Evolutionary conservation across 2,329 filamentous ascomycete species (phyloP), one percentile per base, ranked within the genome.

Genomic region (Scleromitrula shiraiana): DNA sequence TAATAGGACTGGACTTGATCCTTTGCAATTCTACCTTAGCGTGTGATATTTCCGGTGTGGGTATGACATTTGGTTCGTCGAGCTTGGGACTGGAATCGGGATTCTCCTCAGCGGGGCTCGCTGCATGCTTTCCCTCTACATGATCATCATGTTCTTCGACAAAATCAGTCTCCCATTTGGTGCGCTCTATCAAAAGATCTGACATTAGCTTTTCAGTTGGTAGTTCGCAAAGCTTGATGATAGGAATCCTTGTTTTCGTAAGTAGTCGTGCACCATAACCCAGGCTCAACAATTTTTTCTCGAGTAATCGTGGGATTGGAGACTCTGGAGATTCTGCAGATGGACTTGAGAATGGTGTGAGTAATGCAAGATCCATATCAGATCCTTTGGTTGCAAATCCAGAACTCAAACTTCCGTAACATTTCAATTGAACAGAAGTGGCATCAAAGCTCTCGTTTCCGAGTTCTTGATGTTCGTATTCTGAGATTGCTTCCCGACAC

Each of bases 371-470:
- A 65, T 96, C 90, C 83, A 95, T 88, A 60, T 95, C 89, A 1
- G 89, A 91, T n/a, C 81, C 80, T 58, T 85, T 85, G 9, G 86
- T 88, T 3, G 87, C 90, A 66, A 95, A 95, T 0, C 89, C 89
- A 10, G 88, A 90, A 17, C 79, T 78, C 39, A 94, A 72, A 62
- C 88, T 94, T 5, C 88, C 89, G 61, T 93, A 94, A 59, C 83
- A 88, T 57, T 80, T 80, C 12, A 94, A 70, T 45, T 80, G 72
- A n/a, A 91, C 75, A 43, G 76, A 76, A 8, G 68, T 61, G 20
- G 73, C 61, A 14, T 73, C 67, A 49, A 85, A 80, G 5, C 64
- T 58, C 38, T 69, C 63, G 7, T 74, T 67, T 0, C 53, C 50
- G 4, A 67, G 54, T 15, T 67, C 62, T n/a, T 66, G 60, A 8